Percentiles rank a stretch among this genome's conserved stretches.
phyloP scores from a whole-genome alignment of 257 asterid species.

The Scutellaria minor region DNA sequence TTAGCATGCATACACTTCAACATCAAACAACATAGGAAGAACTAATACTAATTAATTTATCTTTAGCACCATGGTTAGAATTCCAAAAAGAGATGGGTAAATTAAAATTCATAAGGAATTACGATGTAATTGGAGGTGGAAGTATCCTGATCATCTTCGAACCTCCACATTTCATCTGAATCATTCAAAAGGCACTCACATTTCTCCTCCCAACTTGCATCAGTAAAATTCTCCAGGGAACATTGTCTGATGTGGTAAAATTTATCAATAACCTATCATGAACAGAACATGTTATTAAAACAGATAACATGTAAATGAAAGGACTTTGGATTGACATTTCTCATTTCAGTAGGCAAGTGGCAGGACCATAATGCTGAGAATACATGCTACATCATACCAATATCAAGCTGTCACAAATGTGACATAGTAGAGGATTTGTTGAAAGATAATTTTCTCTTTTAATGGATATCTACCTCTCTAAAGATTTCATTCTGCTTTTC shows the following conservation, averaged over 20 bases:
- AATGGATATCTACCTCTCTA: slow-evolving; percentile 60
- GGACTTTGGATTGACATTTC: slow-evolving; percentile 11
- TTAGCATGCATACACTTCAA: slow-evolving; percentile 7
- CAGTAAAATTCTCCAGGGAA: slow-evolving; percentile 46
- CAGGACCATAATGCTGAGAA: slow-evolving; percentile 22
- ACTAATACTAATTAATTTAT: slow-evolving; percentile 8
- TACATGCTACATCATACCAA: slow-evolving; percentile 10
- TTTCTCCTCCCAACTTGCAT: slow-evolving; percentile 74
- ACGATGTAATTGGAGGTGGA: slow-evolving; percentile 80
- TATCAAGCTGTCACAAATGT: slow-evolving; percentile 20
- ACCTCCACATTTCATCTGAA: slow-evolving; percentile 80
- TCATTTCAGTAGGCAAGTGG: slow-evolving; percentile 5
- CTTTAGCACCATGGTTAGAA: not conserved
- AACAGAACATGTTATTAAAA: slow-evolving; percentile 31
- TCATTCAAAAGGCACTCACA: slow-evolving; percentile 76
- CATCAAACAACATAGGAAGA: slow-evolving; percentile 18
- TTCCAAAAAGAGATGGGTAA: slow-evolving; percentile 7
- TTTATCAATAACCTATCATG: slow-evolving; percentile 75
- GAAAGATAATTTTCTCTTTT: not conserved
- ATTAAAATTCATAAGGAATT: slow-evolving; percentile 42
- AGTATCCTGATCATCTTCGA: slow-evolving; percentile 65
- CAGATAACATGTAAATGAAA: slow-evolving; percentile 22
- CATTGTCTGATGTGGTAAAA: slow-evolving; percentile 75
- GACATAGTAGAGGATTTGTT: slow-evolving; percentile 17
- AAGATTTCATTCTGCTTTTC: slow-evolving; percentile 59